Percentiles rank a stretch among this genome's conserved stretches.
Evolutionary conservation across 495 filamentous ascomycete genomes (phyloP).

Genomic region (Symbiotaphrina buchneri): DNA sequence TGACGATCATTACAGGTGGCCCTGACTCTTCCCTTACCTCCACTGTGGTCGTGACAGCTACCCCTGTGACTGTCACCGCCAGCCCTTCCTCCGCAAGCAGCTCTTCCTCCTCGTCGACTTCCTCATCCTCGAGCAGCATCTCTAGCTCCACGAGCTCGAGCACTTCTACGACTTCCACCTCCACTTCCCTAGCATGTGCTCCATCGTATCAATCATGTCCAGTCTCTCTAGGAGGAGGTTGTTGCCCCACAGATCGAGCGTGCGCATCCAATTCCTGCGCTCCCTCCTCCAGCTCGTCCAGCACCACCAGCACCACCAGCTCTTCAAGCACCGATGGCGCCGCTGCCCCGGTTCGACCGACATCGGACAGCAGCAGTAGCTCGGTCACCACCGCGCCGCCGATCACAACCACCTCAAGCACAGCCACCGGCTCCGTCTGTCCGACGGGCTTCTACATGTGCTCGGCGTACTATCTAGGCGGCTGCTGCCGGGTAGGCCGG

Average conservation of each 20-base stretch:
- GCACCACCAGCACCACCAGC: conserved; percentile 3
- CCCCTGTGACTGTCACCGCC: conserved; percentile 9
- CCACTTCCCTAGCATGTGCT: conserved; percentile 16
- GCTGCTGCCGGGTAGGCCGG: conserved; percentile 65
- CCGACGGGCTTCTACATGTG: conserved; percentile 62
- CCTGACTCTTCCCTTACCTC: conserved; percentile 10
- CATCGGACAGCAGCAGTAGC: too few species aligned
- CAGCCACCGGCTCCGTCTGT: conserved; percentile 23
- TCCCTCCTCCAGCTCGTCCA: conserved; percentile 11
- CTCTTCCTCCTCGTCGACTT: conserved; percentile 9
- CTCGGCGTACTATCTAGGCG: conserved; percentile 37
- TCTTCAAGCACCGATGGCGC: too few species aligned
- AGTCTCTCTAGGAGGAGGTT: conserved; percentile 26
- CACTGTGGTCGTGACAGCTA: conserved; percentile 12
- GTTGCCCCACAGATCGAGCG: conserved; percentile 19
- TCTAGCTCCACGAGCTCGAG: conserved; percentile 8
- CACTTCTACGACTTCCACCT: conserved; percentile 5
- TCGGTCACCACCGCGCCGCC: conserved; percentile 13
- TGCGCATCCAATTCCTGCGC: conserved; percentile 14
- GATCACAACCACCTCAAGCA: conserved; percentile 12
- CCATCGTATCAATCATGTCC: conserved; percentile 32
- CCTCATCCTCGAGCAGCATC: conserved; percentile 17
- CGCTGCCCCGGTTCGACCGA: conserved; percentile 27
- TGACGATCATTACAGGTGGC: conserved; percentile 3
- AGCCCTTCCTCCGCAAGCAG: conserved; percentile 9